Evolutionary conservation across 2,329 filamentous ascomycete species (phyloP), one percentile per base, ranked within the genome.

Genomic region (Westerdykella ornata): DNA sequence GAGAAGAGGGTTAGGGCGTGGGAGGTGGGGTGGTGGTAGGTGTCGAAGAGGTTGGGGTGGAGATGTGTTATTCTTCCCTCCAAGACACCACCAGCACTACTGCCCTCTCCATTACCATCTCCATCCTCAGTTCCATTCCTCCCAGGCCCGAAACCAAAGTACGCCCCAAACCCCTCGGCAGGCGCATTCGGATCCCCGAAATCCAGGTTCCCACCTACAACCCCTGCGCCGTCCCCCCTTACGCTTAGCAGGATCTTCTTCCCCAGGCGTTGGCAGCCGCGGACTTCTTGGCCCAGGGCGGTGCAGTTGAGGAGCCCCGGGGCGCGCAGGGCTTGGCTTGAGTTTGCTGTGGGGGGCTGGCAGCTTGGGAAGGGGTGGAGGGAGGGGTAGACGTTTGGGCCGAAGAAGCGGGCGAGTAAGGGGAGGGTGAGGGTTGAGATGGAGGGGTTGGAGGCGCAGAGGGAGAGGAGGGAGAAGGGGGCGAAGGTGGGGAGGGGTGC

Each of bases 211-310:
- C 51, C 52, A 11, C 37, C 43, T 0, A 56, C 56, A 1, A 52
- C 52, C 1, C 39, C 46, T 4, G 57, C 52, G 6, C 60, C 59
- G 12, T 45, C 43, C 9, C 26, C 51, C 18, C 63, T 65, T 4
- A 72, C 46, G 44, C 60, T 66, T 15, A 72, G 49, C 2, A 72
- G 41, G 1, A 72, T 60, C 16, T 63, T 64, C 41, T 68, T 69
- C 15, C 68, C 66, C 9, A 54, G 34, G 0, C 41, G 34, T 47
- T 72, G 69, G 50, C 69, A 73, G 1, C 40, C 33, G 17, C 48
- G 43, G 5, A 67, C 57, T 43, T 58, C 54, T 1, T 34, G 35
- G 37, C 67, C 67, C 3, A 71, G 55, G 0, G 52, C 47, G 1
- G 65, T 60, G 55, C 66, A 70, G 45, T 59, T 57, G 5, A 65